Evolutionary conservation across 805 yeast species (phyloP), one percentile per base, ranked within the genome.

Genomic region (Yarrowia divulgata): DNA sequence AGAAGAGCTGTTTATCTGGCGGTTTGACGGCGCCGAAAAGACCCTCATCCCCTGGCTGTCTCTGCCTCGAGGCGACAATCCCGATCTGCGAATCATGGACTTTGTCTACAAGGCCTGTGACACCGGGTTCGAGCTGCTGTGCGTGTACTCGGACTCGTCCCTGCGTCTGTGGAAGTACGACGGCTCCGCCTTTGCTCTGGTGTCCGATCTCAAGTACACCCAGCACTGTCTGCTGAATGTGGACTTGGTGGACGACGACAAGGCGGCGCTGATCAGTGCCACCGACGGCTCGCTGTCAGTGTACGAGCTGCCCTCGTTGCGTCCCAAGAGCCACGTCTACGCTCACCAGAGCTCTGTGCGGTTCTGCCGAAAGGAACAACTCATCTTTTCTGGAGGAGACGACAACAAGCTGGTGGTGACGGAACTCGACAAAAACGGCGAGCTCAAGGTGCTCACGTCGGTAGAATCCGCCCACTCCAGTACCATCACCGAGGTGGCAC

Each of bases 21-120:
- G 84, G 69, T 77, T 74, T 16, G 73, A 73, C 8, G 58, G 71
- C 0, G 75, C 75, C 12, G 87, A 89, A 9, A 69, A 68, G 1
- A 77, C 81, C 43, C 82, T 89, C 34, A 75, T 75, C 0, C 82
- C 87, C 48, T 79, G 79, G 57, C 84, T 88, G 6, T 78, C 85
- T 0, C 79, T 93, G 37, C 86, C 85, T 3, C 86, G 91, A 1
- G 77, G 83, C 10, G 82, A 82, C 14, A 85, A 86, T 69, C 97
- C 97, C 0, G 98, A 95, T 77, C 81, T 95, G 71, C 82, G 99
- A 72, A 87, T 94, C 69, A 94, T 93, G 97, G 97, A 90, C 77
- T 89, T 93, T 75, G 89, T 85, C 7, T 81, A 82, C 50, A 79
- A 83, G 1, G 74, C 74, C n/a, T 68, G 67, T 0, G 48, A 63